Percentiles rank a stretch among this genome's conserved stretches.
These are phyloP conservation scores for Cladosporium sp. DNA, from an alignment of 2,329 filamentous ascomycete species.

Conservation along the genomic window DNA sequence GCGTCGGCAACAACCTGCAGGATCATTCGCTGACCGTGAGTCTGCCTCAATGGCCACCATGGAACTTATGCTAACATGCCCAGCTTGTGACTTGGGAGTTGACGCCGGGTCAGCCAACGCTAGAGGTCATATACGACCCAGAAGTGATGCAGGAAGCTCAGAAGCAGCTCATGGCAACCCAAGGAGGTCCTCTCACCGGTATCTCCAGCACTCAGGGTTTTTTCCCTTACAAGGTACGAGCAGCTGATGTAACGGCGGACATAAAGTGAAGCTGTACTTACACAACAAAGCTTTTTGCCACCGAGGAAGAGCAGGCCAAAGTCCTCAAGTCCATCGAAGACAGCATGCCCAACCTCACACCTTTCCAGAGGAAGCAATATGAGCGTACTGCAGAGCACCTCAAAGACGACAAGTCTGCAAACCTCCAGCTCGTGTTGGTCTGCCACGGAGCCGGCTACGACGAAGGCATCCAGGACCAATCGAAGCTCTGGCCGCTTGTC, in stretches of 20 bases:
- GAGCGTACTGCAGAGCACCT: constrained; percentile 30
- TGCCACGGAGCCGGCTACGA: constrained; percentile 25
- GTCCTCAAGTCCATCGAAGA: constrained; percentile 28
- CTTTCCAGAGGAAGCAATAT: constrained; percentile 32
- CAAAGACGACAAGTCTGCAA: constrained; percentile 31
- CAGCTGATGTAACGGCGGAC: not conserved
- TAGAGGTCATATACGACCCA: constrained; percentile 27
- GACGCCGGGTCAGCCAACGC: constrained; percentile 22
- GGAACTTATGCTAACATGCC: constrained; percentile 26
- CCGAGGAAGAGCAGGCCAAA: constrained; percentile 27
- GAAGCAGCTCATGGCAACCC: constrained; percentile 28
- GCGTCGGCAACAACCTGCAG: constrained; percentile 58
- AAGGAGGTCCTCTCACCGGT: constrained; percentile 27
- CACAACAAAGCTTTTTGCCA: constrained; percentile 23
- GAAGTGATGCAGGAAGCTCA: constrained; percentile 28
- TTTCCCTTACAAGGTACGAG: constrained; percentile 28
- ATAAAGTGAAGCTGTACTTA: not conserved
- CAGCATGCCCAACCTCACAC: constrained; percentile 21
- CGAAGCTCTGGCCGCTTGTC: constrained; percentile 21
- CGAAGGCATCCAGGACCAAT: constrained; percentile 25
- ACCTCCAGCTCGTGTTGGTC: constrained; percentile 33
- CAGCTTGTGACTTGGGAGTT: constrained; percentile 20
- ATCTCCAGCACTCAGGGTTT: constrained; percentile 33
- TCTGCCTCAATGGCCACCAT: constrained; percentile 42
- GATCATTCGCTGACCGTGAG: constrained; percentile 50